Percentiles rank a stretch among this genome's conserved stretches.
phyloP scores from a whole-genome alignment of 305 asterid genomes.

The Fraxinus xanthoxyloides region DNA sequence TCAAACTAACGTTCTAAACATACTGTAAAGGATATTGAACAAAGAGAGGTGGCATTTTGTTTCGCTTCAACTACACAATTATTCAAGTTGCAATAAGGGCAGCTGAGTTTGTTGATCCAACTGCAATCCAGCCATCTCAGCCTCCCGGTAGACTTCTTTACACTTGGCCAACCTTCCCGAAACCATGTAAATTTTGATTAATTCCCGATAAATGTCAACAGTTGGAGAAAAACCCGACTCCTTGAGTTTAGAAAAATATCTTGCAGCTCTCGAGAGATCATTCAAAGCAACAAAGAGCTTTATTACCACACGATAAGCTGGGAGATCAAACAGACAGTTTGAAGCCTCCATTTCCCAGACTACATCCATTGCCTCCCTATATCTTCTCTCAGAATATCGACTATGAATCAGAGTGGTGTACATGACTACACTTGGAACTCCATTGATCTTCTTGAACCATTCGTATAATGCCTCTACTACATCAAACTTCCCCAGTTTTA shows the following conservation, averaged over 20 bases:
- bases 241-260: conserved; percentile 75
- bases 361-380: conserved; percentile 71
- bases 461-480: conserved; percentile 67
- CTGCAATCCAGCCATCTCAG: conserved; percentile 78
- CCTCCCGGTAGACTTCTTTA: conserved; percentile 67
- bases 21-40: not conserved
- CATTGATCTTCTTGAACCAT: conserved; percentile 66
- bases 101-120: conserved; percentile 32
- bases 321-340: conserved; percentile 70
- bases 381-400: conserved; percentile 51
- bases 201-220: conserved; percentile 55
- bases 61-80: not conserved
- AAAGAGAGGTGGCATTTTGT: not conserved
- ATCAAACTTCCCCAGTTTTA: conserved; percentile 61
- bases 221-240: conserved; percentile 75
- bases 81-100: conserved; percentile 20
- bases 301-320: conserved; percentile 74
- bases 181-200: conserved; percentile 49
- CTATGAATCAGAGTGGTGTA: conserved; percentile 79
- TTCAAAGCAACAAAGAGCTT: conserved; percentile 76
- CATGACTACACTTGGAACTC: conserved; percentile 65
- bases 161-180: conserved; percentile 74
- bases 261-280: conserved; percentile 60
- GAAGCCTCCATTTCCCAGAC: conserved; percentile 94
- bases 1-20: not conserved